Evolutionary conservation across 257 asterid genomes (phyloP).

Genomic region (Solanum bulbocastanum): DNA sequence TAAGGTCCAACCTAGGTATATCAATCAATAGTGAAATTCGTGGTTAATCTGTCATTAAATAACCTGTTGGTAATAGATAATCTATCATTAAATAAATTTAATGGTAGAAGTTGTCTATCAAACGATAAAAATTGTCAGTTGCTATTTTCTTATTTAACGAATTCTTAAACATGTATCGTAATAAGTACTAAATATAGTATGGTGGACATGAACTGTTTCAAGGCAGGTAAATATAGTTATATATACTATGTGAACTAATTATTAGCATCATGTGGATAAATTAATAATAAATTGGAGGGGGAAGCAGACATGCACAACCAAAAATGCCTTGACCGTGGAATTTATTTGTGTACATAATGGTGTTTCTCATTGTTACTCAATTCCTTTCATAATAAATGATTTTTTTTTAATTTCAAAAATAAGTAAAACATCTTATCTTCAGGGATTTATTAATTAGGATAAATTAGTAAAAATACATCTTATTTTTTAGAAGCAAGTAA

Average conservation of each 20-base stretch:
- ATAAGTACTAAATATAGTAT: too few relatives aligned
- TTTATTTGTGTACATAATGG: not conserved
- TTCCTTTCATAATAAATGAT: too few relatives aligned
- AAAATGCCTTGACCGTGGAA: not conserved
- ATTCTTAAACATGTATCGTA: not conserved
- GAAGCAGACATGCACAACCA: constrained; percentile 2
- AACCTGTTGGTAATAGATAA: not conserved
- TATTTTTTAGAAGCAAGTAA: too few relatives aligned
- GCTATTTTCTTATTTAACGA: not conserved
- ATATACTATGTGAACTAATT: not conserved
- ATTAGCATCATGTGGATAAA: not conserved
- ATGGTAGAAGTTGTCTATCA: not conserved
- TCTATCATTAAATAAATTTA: not conserved
- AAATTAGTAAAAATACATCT: too few relatives aligned
- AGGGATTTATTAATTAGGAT: too few relatives aligned
- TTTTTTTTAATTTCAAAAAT: too few relatives aligned
- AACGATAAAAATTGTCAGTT: not conserved
- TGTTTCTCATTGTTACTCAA: not conserved
- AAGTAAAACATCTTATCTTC: too few relatives aligned
- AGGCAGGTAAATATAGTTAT: not conserved
- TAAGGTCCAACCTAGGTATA: not conserved
- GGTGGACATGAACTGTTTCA: not conserved
- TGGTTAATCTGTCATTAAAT: not conserved
- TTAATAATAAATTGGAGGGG: not conserved
- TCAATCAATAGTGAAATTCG: not conserved